Percentiles rank a stretch among this genome's conserved stretches.
Conservation (phyloP, 139 green algal species). For the Monoraphidium neglectum region DNA sequence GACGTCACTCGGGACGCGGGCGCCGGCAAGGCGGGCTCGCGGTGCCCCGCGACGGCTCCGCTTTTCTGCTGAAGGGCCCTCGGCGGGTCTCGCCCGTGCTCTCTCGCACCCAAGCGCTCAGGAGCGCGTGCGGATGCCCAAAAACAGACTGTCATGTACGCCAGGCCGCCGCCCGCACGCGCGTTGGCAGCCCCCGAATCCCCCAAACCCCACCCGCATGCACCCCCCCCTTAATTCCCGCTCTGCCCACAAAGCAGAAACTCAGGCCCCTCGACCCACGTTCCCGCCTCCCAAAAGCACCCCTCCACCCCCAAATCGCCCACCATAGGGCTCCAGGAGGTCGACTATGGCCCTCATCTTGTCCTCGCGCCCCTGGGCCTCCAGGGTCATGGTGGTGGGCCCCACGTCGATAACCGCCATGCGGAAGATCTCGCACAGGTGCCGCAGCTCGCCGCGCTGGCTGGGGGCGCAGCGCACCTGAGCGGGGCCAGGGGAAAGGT, state of each 20-base stretch:
- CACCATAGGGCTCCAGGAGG: constrained; percentile 44
- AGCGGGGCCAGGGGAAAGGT: no score
- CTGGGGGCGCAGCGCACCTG: constrained; percentile 64
- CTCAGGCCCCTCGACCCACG: no score
- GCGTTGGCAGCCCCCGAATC: no score
- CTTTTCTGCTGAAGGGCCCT: no score
- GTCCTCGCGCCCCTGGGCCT: constrained; percentile 88
- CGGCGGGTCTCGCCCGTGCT: no score
- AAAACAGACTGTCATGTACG: no score
- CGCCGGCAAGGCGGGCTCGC: background rate
- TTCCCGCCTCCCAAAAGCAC: constrained; percentile 7
- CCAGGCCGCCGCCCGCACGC: no score
- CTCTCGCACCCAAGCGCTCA: no score
- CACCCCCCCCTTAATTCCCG: no score
- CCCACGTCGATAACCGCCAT: constrained; percentile 81
- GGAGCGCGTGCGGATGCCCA: no score
- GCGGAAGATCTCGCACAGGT: constrained; percentile 93
- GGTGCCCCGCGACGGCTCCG: background rate
- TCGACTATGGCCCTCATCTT: constrained; percentile 58
- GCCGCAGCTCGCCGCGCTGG: constrained; percentile 81
- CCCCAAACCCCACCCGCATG: no score
- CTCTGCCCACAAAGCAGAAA: no score
- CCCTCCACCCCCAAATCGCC: constrained; percentile 1
- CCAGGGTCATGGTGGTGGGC: constrained; percentile 82
- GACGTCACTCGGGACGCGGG: background rate